Evolutionary conservation across 306 rosid species (phyloP).

Genomic region (Casuarina glauca): DNA sequence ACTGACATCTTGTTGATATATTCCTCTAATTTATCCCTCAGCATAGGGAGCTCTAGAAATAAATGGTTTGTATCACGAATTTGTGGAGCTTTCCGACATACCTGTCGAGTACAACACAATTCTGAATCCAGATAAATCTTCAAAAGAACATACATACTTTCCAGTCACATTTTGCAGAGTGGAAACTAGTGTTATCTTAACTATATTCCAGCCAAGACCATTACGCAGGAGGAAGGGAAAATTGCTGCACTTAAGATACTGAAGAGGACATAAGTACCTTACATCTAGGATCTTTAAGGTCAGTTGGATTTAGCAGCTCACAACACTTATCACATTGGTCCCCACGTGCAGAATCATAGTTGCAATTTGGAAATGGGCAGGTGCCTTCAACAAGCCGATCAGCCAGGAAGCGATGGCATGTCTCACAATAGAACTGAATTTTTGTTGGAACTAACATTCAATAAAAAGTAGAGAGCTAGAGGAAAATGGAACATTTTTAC

Average conservation of each 20-base stretch:
- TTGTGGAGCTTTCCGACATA: slow-evolving; percentile 72
- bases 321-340: slow-evolving; percentile 98
- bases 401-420: slow-evolving; percentile 80
- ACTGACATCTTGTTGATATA: slow-evolving; percentile 74
- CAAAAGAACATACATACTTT: not conserved
- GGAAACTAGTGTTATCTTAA: not conserved
- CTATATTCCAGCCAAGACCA: not conserved
- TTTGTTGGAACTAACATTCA: slow-evolving; percentile 26
- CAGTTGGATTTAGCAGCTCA: slow-evolving; percentile 85
- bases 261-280: slow-evolving; percentile 50
- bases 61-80: slow-evolving; percentile 85
- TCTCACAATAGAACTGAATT: slow-evolving; percentile 84
- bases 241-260: not conserved
- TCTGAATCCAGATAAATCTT: not conserved
- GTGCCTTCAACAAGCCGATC: slow-evolving; percentile 92
- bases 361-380: slow-evolving; percentile 79
- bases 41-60: slow-evolving; percentile 87
- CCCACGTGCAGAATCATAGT: slow-evolving; percentile 89
- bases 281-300: slow-evolving; percentile 81
- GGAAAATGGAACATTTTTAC: slow-evolving; percentile 10
- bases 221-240: not conserved
- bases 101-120: slow-evolving; percentile 40
- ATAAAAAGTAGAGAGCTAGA: not conserved
- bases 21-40: slow-evolving; percentile 66
- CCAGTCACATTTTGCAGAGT: not conserved